Base-by-base conservation (phyloP, 2,329 filamentous ascomycete species). In the Fusarium camptoceras region DNA sequence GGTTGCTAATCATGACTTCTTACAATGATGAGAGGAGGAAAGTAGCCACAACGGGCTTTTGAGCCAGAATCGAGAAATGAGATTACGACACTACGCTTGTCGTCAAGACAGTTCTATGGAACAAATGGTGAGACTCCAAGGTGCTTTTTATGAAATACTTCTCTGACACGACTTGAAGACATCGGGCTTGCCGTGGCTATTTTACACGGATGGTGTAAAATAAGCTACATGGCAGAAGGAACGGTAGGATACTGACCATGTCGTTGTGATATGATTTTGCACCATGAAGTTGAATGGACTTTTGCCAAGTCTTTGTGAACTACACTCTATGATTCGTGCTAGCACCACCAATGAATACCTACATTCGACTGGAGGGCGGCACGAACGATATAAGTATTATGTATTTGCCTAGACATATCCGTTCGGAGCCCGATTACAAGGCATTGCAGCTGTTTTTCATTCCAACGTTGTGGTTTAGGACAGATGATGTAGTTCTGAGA, bases 81-180 rank as follows among this genome's bases (percentile, higher is more conserved):
- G 44, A 59, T 44, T 49, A 70, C 65, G 65, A 63, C 51, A 56
- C 57, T 30, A 55, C 48, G n/a, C 25, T 30, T 46, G 12, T 47
- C 43, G 43, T 50, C 34, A 18, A 51, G 31, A 54, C 43, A 51
- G 15, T 22, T 8, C 44, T 54, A 25, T 55, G 44, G 46, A 64
- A 39, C 57, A 64, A 67, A 64, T 72, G 69, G 69, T 72, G 69
- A 72, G 69, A 72, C 55, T 67, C 69, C 69, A 64, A 50, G 31
- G 63, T 65, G 69, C 63, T n/a, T 55, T 57, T 54, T 27, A 49
- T 46, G 53, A 68, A 56, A 44, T 41, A 49, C 24, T 49, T 72
- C 34, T 66, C 68, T 71, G 61, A 71, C 68, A 66, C 65, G n/a
- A 47, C 44, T 46, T 72, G 55, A 60, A 70, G 64, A 64, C 46